phyloP scores from a whole-genome alignment of 805 yeast species.

The Yarrowia sp. region DNA sequence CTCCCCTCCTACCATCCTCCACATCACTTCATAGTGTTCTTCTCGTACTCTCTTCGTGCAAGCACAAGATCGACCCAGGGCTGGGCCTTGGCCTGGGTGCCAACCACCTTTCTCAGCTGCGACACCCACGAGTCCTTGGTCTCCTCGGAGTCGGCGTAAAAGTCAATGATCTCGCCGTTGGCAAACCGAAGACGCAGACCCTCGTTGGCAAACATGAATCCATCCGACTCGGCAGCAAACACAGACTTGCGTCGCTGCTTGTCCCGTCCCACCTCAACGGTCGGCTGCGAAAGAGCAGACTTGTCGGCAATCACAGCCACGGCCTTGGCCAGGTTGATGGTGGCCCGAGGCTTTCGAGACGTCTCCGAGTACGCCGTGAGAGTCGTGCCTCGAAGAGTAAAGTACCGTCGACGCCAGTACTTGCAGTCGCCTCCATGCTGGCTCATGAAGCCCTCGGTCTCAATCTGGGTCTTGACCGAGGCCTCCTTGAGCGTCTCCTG shows the following conservation, averaged over 20 bases:
- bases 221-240: conserved; percentile 56
- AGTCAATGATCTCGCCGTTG: conserved; percentile 81
- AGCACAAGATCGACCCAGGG: conserved; percentile 44
- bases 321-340: conserved; percentile 76
- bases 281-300: conserved; percentile 44
- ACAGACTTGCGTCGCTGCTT: conserved; percentile 50
- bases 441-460: conserved; percentile 70
- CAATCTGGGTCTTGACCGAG: conserved; percentile 43
- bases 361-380: conserved; percentile 78
- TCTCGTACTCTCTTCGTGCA: conserved; percentile 30
- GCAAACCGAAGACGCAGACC: conserved; percentile 77
- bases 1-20: no score
- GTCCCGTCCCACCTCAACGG: conserved; percentile 45
- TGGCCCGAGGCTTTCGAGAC: conserved; percentile 66
- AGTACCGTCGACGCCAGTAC: conserved; percentile 74
- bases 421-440: conserved; percentile 94
- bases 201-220: conserved; percentile 55
- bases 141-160: conserved; percentile 76
- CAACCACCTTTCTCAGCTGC: conserved; percentile 53
- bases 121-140: conserved; percentile 72
- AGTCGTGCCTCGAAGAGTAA: conserved; percentile 72
- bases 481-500: conserved; percentile 42
- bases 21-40: conserved; percentile 21
- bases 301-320: conserved; percentile 54
- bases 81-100: conserved; percentile 21